These are phyloP conservation scores for Peronospora tabacina DNA, from an alignment of 352 stramenopile species.

Conservation along the genomic window DNA sequence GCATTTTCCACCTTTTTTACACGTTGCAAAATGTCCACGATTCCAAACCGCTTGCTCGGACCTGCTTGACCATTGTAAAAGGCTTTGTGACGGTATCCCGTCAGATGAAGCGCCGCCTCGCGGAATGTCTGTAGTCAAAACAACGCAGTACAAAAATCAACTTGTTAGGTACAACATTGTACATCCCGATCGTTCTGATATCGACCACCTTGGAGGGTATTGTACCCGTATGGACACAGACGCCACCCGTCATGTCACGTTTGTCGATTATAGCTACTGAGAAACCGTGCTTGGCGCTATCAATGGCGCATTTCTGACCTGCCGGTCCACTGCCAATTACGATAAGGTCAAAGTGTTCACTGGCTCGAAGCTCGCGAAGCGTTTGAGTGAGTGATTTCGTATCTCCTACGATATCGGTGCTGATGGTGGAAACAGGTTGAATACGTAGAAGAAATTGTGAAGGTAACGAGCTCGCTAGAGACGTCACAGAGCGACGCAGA, in stretches of 20 bases:
- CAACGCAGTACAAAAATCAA: neutral
- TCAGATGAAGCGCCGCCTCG: constrained; percentile 85
- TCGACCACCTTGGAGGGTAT: constrained; percentile 67
- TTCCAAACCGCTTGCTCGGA: constrained; percentile 57
- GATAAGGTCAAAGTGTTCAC: constrained; percentile 85
- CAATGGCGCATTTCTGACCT: constrained; percentile 86
- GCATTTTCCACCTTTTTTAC: constrained; percentile 76
- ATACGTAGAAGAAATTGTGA: constrained; percentile 5
- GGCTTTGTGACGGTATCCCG: constrained; percentile 78
- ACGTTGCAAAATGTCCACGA: constrained; percentile 79
- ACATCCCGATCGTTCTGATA: neutral
- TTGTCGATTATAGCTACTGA: constrained; percentile 86
- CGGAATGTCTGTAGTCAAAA: constrained; percentile 65
- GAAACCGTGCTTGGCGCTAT: constrained; percentile 82
- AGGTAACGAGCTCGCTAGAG: constrained; percentile 8
- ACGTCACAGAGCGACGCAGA: constrained; percentile 20
- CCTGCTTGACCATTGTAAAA: constrained; percentile 80
- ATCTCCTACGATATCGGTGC: neutral
- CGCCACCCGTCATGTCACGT: constrained; percentile 78
- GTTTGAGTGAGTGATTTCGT: constrained; percentile 45
- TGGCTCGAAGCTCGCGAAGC: constrained; percentile 72
- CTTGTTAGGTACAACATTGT: constrained; percentile 1
- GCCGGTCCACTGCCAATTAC: constrained; percentile 85
- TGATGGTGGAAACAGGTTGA: constrained; percentile 8
- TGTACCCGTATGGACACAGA: constrained; percentile 87